Evolutionary conservation across 768 basidiomycete species (phyloP), one percentile per base, ranked within the genome.

Genomic region (Ramaria rubella): DNA sequence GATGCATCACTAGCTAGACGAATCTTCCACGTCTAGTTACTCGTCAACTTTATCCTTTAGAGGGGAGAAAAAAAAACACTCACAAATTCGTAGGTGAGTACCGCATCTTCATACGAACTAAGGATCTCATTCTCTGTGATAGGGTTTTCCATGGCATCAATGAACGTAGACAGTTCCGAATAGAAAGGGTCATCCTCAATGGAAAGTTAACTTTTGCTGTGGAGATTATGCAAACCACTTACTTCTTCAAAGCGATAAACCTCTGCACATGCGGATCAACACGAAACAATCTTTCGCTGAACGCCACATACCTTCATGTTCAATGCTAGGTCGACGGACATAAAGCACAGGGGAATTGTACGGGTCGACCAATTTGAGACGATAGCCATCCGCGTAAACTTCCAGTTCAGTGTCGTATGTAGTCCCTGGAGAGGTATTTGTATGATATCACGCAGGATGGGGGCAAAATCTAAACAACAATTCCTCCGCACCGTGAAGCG

Each of bases 401-500:
- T 77, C 76, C 21, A 77, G 65, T 64, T 75, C 74, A 52, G 73
- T 76, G 40, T 71, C 69, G 65, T 78, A 79, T 23, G 72, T 74
- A 15, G 59, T 63, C 11, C 62, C 64, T 65, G 21, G n/a, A 29
- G 19, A 45, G 9, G 8, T 45, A 45, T 45, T 21, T 45, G 15
- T 17, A 21, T 17, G 9, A n/a, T 45, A 8, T 8, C 7, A 9
- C 24, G 19, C 19, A n/a, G 19, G 15, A 19, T 19, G 8, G 21
- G 7, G 43, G 21, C 7, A 8, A 7, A 21, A n/a, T 19, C 57
- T 60, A n/a, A n/a, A n/a, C n/a, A n/a, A n/a, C n/a, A n/a, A n/a
- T n/a, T n/a, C n/a, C n/a, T n/a, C n/a, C n/a, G n/a, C 65, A 50
- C 77, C 79, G 56, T 80, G 79, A 24, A 80, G 73, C 27, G 73